Evolutionary conservation across 2,329 filamentous ascomycete genomes (phyloP), one percentile per base, ranked within the genome.

Genomic region (Fusarium sp.): DNA sequence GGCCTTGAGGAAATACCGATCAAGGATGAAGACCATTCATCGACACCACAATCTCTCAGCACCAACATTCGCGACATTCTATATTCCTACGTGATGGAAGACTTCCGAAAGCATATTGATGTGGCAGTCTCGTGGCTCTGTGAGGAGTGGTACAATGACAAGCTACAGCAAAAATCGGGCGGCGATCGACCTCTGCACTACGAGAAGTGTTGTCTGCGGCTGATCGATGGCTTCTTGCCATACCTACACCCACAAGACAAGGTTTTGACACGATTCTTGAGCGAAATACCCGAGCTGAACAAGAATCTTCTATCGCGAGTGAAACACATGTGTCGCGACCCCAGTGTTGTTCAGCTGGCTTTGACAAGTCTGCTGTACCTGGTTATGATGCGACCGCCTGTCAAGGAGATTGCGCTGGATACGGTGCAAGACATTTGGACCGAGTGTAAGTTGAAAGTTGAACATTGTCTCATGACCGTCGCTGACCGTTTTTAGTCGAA

Each of bases 131-230:
- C 91, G 9, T 99, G 96, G 96, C 85, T 99, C 17, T 97, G 92
- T 73, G 96, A 99, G 79, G 96, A 99, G 80, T 99, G 96, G 95
- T 98, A 97, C 80, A 97, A 94, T 74, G 95, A 98, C 78, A 89
- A 80, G 78, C 80, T 82, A 68, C 81, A 78, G 64, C 82, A 76
- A 59, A 83, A 79, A 55, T 75, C 76, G n/a, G 79, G 78, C 34
- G 77, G 78, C 13, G 83, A 85, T 40, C 84, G 85, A 9, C 84
- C 87, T 5, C 76, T 86, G 34, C 88, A 96, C 78, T 98, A 97
- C 79, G 89, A 94, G 62, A 89, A 89, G 75, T 97, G 92, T 87
- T 89, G 90, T 4, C 80, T 94, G 65, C 91, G 90, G 62, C 85
- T 98, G n/a, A 85, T 99, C 19, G 94, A 98, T 76, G 92, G 92